These are phyloP conservation scores for Lippia alba DNA, from an alignment of 305 asterid genomes.

Conservation along the genomic window DNA sequence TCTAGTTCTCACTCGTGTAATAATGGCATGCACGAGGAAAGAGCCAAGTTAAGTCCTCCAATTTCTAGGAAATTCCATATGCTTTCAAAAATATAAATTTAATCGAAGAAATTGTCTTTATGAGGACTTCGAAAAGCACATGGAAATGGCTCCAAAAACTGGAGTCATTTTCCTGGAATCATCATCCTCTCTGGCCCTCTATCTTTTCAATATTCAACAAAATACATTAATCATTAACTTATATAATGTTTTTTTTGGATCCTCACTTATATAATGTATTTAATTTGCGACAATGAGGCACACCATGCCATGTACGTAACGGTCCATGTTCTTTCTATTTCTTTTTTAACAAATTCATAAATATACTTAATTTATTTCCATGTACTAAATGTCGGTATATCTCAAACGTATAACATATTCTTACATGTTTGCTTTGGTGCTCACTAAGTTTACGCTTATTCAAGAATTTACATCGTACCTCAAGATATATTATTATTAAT, in stretches of 20 bases:
- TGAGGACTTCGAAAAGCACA: constrained; percentile 15
- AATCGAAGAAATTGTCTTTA: background rate
- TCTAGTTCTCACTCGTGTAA: background rate
- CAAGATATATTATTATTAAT: too few species aligned
- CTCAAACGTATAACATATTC: too few species aligned
- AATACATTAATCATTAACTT: background rate
- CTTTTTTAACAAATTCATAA: too few species aligned
- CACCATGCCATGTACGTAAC: background rate
- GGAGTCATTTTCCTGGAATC: constrained; percentile 27
- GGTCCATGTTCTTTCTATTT: background rate
- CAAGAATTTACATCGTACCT: too few species aligned
- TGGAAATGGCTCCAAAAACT: constrained; percentile 22
- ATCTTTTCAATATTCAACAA: constrained; percentile 8
- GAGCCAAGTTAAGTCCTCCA: too few species aligned
- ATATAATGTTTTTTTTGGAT: too few species aligned
- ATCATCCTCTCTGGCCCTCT: constrained; percentile 9
- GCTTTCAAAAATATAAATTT: background rate
- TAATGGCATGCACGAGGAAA: too few species aligned
- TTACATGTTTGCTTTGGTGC: too few species aligned
- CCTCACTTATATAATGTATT: background rate
- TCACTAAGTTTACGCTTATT: too few species aligned
- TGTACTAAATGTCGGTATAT: too few species aligned
- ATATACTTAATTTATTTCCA: too few species aligned
- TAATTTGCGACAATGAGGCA: constrained; percentile 1
- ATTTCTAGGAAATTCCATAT: constrained; percentile 2